Conservation (phyloP, 306 rosid genomes). For the Datisca glomerata region DNA sequence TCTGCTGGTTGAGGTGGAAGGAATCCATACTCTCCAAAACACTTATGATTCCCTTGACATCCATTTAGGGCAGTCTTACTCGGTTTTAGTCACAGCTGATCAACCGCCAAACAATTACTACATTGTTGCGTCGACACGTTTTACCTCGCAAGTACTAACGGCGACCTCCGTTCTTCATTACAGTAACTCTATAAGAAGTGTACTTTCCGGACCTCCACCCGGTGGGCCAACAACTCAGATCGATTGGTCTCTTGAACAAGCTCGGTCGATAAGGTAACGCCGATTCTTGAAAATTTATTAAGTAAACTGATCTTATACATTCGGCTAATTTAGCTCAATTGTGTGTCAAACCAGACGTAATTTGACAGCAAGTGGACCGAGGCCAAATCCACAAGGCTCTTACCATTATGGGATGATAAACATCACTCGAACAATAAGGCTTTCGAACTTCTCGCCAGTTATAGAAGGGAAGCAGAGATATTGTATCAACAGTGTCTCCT, state of each 20-base stretch:
- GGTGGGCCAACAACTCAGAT: conserved; percentile 58
- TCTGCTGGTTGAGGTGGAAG: conserved; percentile 80
- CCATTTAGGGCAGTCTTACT: conserved; percentile 71
- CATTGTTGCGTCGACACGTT: conserved; percentile 60
- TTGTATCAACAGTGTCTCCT: conserved; percentile 73
- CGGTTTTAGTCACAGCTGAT: conserved; percentile 74
- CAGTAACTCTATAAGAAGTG: conserved; percentile 45
- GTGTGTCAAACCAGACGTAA: conserved; percentile 37
- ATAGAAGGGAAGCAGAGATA: conserved; percentile 75
- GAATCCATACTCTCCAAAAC: conserved; percentile 71
- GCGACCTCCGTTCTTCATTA: conserved; percentile 57
- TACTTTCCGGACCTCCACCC: conserved; percentile 51
- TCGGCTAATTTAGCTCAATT: neutral
- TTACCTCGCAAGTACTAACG: conserved; percentile 46
- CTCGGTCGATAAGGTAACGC: conserved; percentile 58
- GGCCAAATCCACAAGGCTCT: conserved; percentile 92
- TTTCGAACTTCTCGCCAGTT: conserved; percentile 50
- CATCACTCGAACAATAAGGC: conserved; percentile 54
- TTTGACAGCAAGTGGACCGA: conserved; percentile 91
- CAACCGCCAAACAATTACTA: conserved; percentile 60
- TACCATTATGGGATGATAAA: conserved; percentile 79
- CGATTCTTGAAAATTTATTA: neutral
- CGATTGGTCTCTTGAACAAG: conserved; percentile 81
- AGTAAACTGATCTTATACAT: neutral
- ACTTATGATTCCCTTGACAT: conserved; percentile 66